These are phyloP conservation scores for Nigrospora oryzae DNA, from an alignment of 2,329 filamentous ascomycete species.

Conservation along the genomic window DNA sequence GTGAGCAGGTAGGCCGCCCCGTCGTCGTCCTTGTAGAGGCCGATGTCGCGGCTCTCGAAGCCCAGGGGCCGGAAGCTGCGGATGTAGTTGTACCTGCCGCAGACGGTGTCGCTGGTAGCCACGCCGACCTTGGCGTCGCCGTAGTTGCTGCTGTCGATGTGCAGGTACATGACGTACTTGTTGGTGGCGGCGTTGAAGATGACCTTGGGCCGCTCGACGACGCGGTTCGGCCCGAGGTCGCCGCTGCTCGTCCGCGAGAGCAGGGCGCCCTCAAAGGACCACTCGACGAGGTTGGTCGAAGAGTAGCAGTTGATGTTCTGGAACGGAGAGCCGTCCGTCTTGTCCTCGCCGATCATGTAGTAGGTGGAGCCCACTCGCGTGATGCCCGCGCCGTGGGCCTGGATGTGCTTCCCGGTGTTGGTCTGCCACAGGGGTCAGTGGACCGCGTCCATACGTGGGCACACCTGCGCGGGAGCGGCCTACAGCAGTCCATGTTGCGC, in stretches of 20 bases:
- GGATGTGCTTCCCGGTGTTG: conserved; percentile 9
- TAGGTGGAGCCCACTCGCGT: conserved; percentile 48
- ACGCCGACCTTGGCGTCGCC: conserved; percentile 57
- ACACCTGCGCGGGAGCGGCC: not conserved
- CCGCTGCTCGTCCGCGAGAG: conserved; percentile 40
- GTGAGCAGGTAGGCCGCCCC: conserved; percentile 53
- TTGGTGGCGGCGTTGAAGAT: conserved; percentile 56
- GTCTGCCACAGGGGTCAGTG: conserved; percentile 3
- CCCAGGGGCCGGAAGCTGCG: conserved; percentile 34
- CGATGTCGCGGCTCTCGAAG: conserved; percentile 48
- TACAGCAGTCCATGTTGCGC: conserved; percentile 19
- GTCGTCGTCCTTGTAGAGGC: conserved; percentile 53
- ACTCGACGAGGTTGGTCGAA: conserved; percentile 52
- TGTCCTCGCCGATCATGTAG: conserved; percentile 65
- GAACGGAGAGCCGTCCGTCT: conserved; percentile 52
- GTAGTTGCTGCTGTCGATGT: conserved; percentile 55
- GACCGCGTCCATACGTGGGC: not conserved
- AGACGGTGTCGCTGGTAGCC: conserved; percentile 49
- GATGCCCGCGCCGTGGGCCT: conserved; percentile 37
- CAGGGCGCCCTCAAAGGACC: conserved; percentile 52
- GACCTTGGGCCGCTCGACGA: conserved; percentile 62
- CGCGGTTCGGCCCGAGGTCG: conserved; percentile 51
- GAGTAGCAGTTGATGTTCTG: conserved; percentile 62
- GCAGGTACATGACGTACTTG: conserved; percentile 63
- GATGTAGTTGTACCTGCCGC: conserved; percentile 43